Evolutionary conservation across 2,329 filamentous ascomycete genomes (phyloP).

Genomic region (Phaeosphaeria sp.): DNA sequence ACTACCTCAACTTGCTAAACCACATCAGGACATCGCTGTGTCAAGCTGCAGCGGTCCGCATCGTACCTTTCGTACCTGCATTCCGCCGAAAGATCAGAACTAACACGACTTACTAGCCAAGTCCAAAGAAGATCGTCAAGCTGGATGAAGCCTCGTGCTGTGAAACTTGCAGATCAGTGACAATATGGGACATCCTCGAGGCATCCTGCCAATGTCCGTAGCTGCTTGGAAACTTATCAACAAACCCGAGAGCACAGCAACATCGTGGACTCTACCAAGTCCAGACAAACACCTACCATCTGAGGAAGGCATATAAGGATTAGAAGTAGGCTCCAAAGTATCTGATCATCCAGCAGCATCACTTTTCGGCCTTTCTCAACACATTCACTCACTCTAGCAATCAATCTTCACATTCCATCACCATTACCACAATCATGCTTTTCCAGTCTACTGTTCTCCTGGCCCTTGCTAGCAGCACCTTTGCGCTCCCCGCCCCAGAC

Average conservation of each 20-base stretch:
- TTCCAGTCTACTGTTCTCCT: conserved; percentile 1
- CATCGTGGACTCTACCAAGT: neutral
- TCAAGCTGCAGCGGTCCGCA: neutral
- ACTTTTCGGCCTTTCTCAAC: neutral
- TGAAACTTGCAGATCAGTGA: neutral
- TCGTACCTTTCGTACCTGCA: neutral
- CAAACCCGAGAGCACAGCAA: neutral
- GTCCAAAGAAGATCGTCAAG: neutral
- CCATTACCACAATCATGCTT: neutral
- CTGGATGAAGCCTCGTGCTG: neutral
- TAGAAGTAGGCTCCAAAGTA: neutral
- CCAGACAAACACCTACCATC: neutral
- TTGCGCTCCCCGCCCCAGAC: neutral
- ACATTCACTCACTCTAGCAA: neutral
- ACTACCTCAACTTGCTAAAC: neutral
- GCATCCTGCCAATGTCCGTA: neutral
- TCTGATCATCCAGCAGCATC: neutral
- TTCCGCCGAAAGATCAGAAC: neutral
- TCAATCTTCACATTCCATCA: neutral
- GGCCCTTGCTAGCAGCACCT: neutral
- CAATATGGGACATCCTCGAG: neutral
- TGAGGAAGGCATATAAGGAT: neutral
- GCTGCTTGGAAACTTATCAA: neutral
- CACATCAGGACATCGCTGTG: neutral
- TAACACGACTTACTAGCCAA: neutral